Evolutionary conservation across 2,329 filamentous ascomycete genomes (phyloP).

Genomic region (Claviceps fusiformis): DNA sequence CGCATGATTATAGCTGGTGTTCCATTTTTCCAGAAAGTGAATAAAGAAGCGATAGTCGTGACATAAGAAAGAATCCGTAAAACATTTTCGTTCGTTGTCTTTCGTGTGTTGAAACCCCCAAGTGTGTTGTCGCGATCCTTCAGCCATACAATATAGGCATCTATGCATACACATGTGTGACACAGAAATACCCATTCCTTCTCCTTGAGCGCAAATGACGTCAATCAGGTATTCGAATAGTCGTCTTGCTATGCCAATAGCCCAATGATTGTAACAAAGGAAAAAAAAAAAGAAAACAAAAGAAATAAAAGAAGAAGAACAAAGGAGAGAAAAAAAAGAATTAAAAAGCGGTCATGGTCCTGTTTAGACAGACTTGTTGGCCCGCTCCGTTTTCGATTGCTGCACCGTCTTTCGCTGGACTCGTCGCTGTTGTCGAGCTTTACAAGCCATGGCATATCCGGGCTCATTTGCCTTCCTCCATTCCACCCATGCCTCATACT

Average conservation of each 20-base stretch:
- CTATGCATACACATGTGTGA: not conserved
- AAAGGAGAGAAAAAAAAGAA: not conserved
- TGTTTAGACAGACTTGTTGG: not conserved
- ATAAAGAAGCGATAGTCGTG: not conserved
- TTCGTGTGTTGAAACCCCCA: not conserved
- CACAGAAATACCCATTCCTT: not conserved
- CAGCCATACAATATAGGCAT: not conserved
- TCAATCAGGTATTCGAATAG: not conserved
- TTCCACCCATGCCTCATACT: conserved; percentile 35
- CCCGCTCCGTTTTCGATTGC: conserved; percentile 1
- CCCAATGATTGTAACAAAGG: not conserved
- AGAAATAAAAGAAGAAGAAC: not conserved
- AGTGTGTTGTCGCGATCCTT: not conserved
- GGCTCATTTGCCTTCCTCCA: conserved; percentile 35
- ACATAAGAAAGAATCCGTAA: not conserved
- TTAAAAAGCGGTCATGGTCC: no score
- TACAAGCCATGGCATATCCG: conserved; percentile 33
- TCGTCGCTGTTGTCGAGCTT: conserved; percentile 27
- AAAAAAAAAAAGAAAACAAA: not conserved
- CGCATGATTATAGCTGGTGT: no score
- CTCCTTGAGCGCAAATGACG: not conserved
- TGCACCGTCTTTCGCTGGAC: conserved; percentile 14
- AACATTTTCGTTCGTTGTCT: not conserved
- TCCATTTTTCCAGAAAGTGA: no score
- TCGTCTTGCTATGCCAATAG: not conserved